Evolutionary conservation across 768 basidiomycete species (phyloP).

Genomic region (Leccinum disarticulatum): DNA sequence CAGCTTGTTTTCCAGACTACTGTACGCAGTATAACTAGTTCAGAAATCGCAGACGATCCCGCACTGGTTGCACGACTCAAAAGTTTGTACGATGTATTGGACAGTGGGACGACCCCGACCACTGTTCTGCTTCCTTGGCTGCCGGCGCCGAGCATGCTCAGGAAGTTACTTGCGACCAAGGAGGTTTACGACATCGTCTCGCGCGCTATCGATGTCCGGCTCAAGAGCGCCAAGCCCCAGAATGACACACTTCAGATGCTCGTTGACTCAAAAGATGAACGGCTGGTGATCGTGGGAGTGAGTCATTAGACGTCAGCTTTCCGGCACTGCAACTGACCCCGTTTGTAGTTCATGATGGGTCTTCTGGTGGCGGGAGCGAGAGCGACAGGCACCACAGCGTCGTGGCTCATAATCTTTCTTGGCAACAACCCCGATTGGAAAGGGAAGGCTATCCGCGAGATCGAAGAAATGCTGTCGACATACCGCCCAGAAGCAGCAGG

Average conservation of each 20-base stretch:
- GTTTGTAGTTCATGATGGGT: slow-evolving; percentile 74
- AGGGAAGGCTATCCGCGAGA: slow-evolving; percentile 56
- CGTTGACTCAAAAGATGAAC: slow-evolving; percentile 68
- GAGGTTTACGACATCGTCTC: slow-evolving; percentile 71
- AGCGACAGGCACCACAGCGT: slow-evolving; percentile 78
- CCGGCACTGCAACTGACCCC: slow-evolving; percentile 21
- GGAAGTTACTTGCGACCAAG: slow-evolving; percentile 71
- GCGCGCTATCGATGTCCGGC: slow-evolving; percentile 53
- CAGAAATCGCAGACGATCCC: slow-evolving; percentile 70
- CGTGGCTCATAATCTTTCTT: slow-evolving; percentile 74
- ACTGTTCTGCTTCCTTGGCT: slow-evolving; percentile 77
- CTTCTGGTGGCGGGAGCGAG: slow-evolving; percentile 78
- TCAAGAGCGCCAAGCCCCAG: slow-evolving; percentile 53
- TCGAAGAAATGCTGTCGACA: slow-evolving; percentile 52
- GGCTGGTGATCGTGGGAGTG: slow-evolving; percentile 69
- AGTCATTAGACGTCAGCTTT: slow-evolving; percentile 20
- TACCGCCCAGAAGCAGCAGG: slow-evolving; percentile 34
- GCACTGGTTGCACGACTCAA: slow-evolving; percentile 60
- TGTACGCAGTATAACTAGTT: slow-evolving; percentile 62
- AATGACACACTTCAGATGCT: slow-evolving; percentile 76
- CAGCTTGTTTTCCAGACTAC: slow-evolving; percentile 75
- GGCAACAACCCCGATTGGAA: slow-evolving; percentile 68
- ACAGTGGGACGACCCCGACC: slow-evolving; percentile 68
- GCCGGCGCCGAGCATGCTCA: slow-evolving; percentile 69
- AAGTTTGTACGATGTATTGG: slow-evolving; percentile 64